Percentiles rank a stretch among this genome's conserved stretches.
These are phyloP conservation scores for Cucurbita moschata DNA, from an alignment of 306 rosid genomes.

Conservation along the genomic window DNA sequence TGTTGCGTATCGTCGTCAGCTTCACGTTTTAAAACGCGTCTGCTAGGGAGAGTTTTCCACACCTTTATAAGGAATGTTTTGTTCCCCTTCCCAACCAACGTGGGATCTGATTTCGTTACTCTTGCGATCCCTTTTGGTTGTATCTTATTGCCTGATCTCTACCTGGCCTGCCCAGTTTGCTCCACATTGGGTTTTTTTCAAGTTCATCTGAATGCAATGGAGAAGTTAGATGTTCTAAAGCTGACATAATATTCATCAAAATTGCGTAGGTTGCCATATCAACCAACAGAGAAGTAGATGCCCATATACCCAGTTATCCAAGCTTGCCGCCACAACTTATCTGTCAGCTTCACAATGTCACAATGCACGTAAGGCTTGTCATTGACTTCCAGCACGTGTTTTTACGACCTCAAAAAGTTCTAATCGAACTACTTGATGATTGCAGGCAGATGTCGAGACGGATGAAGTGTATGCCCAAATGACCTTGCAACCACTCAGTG, in stretches of 20 bases:
- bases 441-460: constrained; percentile 87
- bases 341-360: constrained; percentile 93
- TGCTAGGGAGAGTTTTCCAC: no score
- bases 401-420: not conserved
- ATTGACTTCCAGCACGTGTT: constrained; percentile 3
- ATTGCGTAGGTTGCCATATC: constrained; percentile 64
- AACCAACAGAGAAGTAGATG: constrained; percentile 85
- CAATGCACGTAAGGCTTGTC: constrained; percentile 72
- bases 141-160: not conserved
- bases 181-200: not conserved
- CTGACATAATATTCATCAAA: not conserved
- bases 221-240: not conserved
- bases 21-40: no score
- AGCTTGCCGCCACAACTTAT: constrained; percentile 91
- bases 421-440: constrained; percentile 5
- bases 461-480: constrained; percentile 90
- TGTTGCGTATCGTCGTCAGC: no score
- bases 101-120: not conserved
- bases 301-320: constrained; percentile 82
- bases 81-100: no score
- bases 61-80: no score
- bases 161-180: not conserved
- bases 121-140: not conserved
- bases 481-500: constrained; percentile 88
- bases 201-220: not conserved